Percentiles rank a stretch among this genome's conserved stretches.
phyloP scores from a whole-genome alignment of 108 stramenopile genomes.

The Mayamaea pseudoterrestris region DNA sequence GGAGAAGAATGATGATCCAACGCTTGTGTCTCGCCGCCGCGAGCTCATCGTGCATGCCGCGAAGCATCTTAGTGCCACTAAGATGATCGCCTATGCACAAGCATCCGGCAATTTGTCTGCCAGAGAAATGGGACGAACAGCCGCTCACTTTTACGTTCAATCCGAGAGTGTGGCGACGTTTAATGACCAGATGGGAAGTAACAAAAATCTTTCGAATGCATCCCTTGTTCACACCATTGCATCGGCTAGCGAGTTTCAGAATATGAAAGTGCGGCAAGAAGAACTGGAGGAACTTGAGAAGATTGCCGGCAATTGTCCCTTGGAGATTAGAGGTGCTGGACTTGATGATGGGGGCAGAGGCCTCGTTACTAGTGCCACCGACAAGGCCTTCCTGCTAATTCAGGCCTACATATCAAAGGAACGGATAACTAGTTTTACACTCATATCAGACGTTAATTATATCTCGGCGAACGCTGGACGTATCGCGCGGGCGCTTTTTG shows the following conservation, averaged over 20 bases:
- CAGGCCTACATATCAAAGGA: constrained; percentile 82
- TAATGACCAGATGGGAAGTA: constrained; percentile 61
- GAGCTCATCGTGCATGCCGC: constrained; percentile 75
- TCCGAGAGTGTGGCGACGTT: constrained; percentile 91
- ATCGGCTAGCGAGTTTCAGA: constrained; percentile 91
- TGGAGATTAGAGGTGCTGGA: constrained; percentile 36
- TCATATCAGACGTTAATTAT: constrained; percentile 95
- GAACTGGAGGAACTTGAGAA: constrained; percentile 65
- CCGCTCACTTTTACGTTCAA: constrained; percentile 96
- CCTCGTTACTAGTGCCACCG: constrained; percentile 61
- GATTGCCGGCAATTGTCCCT: constrained; percentile 28
- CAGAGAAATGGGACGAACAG: constrained; percentile 89
- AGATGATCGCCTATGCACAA: constrained; percentile 82
- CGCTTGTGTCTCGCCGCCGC: constrained; percentile 73
- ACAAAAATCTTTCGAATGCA: constrained; percentile 36
- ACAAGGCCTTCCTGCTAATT: constrained; percentile 88
- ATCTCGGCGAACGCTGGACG: constrained; percentile 94
- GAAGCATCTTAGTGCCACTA: constrained; percentile 58
- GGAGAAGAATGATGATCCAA: constrained; percentile 64
- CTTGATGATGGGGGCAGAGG: constrained; percentile 5
- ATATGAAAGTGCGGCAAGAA: constrained; percentile 89
- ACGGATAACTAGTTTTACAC: constrained; percentile 76
- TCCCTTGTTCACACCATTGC: constrained; percentile 79
- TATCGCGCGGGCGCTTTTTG: constrained; percentile 93
- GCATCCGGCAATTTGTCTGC: constrained; percentile 84